Percentiles rank a stretch among this genome's conserved stretches.
Conservation (phyloP, 164 flowering plant genomes). For the Magnolia kwangsiensis region DNA sequence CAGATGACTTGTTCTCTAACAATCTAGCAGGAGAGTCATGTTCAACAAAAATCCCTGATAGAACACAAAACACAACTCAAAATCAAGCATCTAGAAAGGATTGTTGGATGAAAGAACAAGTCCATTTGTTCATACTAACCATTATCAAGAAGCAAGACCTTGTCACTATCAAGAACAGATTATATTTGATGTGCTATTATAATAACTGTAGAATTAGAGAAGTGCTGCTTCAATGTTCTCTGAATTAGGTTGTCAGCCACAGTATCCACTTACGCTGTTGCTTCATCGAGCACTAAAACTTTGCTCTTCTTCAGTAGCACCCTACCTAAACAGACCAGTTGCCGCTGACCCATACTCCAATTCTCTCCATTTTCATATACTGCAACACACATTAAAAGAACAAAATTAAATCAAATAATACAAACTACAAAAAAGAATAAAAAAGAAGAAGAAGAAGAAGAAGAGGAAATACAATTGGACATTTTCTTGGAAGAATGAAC, state of each 20-base stretch:
- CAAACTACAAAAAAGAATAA: not conserved
- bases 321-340: constrained; percentile 47
- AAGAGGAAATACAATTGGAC: not conserved
- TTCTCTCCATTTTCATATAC: constrained; percentile 51
- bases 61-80: not conserved
- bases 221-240: constrained; percentile 33
- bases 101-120: not conserved
- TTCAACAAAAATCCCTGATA: constrained; percentile 29
- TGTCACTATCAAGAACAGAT: constrained; percentile 40
- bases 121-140: constrained; percentile 18
- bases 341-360: constrained; percentile 66
- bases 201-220: constrained; percentile 35
- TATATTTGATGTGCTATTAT: constrained; percentile 47
- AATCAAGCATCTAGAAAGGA: not conserved
- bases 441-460: not conserved
- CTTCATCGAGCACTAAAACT: constrained; percentile 58
- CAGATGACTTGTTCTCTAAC: constrained; percentile 24
- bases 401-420: no score
- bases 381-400: constrained; percentile 7
- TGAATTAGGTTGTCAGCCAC: constrained; percentile 48
- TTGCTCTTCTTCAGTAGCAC: constrained; percentile 44
- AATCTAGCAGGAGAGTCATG: constrained; percentile 30
- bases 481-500: not conserved
- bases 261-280: constrained; percentile 58
- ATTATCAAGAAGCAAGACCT: constrained; percentile 29